Evolutionary conservation across 768 basidiomycete species (phyloP).

Genomic region (Tephrocybe sp.): DNA sequence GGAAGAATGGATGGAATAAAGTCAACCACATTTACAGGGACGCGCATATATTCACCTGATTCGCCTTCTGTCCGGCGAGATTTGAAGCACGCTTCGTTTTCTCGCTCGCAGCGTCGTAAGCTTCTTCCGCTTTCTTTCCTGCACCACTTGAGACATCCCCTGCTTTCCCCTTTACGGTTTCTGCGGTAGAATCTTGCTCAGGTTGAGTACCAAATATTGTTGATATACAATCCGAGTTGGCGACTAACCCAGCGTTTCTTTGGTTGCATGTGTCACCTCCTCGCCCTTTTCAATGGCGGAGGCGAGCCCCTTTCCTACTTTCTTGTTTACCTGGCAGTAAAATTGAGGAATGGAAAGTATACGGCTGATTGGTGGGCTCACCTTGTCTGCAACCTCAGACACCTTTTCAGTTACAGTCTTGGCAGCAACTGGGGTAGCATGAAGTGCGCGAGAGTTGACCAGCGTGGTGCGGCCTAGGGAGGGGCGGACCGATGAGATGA

Average conservation of each 20-base stretch:
- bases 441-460: slow-evolving; percentile 25
- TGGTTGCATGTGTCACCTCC: slow-evolving; percentile 36
- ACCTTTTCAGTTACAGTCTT: slow-evolving; percentile 46
- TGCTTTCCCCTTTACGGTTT: slow-evolving; percentile 34
- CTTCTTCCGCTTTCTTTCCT: slow-evolving; percentile 32
- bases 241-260: slow-evolving; percentile 39
- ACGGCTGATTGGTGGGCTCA: slow-evolving; percentile 12
- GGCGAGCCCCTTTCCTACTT: slow-evolving; percentile 42
- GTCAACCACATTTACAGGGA: no score
- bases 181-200: slow-evolving; percentile 30
- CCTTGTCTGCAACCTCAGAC: slow-evolving; percentile 41
- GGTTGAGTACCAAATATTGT: not conserved
- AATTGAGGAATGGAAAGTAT: not conserved
- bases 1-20: not conserved
- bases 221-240: no score
- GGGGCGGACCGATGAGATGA: slow-evolving; percentile 10
- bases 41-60: slow-evolving; percentile 28
- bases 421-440: slow-evolving; percentile 30
- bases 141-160: slow-evolving; percentile 28
- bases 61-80: slow-evolving; percentile 33
- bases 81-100: slow-evolving; percentile 35
- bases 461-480: not conserved
- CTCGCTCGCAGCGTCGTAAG: slow-evolving; percentile 26
- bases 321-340: slow-evolving; percentile 39
- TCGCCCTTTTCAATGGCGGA: slow-evolving; percentile 47